A percentile compares a stretch with the other conserved stretches of the same genome.
Evolutionary conservation across 2,329 filamentous ascomycete genomes (phyloP).

Genomic region (Diaporthe sp.): DNA sequence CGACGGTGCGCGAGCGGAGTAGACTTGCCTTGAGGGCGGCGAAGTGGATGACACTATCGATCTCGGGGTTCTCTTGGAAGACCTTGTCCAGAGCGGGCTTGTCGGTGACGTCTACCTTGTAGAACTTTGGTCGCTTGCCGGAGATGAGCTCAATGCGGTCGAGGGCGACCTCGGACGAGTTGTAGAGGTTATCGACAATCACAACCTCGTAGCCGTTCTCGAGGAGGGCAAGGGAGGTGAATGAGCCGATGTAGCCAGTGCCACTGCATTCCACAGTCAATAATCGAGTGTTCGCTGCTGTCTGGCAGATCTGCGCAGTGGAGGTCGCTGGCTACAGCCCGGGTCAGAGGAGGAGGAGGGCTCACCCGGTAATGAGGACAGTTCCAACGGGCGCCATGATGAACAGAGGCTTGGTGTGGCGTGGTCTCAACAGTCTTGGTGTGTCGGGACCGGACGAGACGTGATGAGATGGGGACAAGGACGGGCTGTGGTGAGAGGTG

Average conservation of each 20-base stretch:
- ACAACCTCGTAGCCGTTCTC: constrained; percentile 96
- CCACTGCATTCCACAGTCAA: constrained; percentile 70
- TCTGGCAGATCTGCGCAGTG: background rate
- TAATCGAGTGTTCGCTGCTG: constrained; percentile 3
- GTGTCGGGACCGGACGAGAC: background rate
- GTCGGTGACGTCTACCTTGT: constrained; percentile 89
- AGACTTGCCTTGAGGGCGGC: constrained; percentile 87
- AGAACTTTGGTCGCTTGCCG: constrained; percentile 87
- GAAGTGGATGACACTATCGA: constrained; percentile 99
- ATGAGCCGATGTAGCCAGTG: constrained; percentile 98
- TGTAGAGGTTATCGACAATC: constrained; percentile 96
- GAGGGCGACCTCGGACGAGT: constrained; percentile 90
- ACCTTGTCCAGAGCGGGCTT: constrained; percentile 85
- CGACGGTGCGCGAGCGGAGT: constrained; percentile 5
- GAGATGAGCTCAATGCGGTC: constrained; percentile 95
- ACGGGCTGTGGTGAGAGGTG: background rate
- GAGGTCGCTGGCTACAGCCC: constrained; percentile 7
- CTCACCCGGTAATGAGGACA: constrained; percentile 92
- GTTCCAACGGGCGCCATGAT: constrained; percentile 72
- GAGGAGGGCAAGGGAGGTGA: constrained; percentile 91
- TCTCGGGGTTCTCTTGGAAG: constrained; percentile 88
- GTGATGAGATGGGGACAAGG: background rate
- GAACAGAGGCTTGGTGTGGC: constrained; percentile 12
- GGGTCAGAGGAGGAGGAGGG: constrained; percentile 34
- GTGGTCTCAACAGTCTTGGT: background rate